Percentiles rank a stretch among this genome's conserved stretches.
Evolutionary conservation across 345 rosid species (phyloP).

Genomic region (Corchorus olitorius): DNA sequence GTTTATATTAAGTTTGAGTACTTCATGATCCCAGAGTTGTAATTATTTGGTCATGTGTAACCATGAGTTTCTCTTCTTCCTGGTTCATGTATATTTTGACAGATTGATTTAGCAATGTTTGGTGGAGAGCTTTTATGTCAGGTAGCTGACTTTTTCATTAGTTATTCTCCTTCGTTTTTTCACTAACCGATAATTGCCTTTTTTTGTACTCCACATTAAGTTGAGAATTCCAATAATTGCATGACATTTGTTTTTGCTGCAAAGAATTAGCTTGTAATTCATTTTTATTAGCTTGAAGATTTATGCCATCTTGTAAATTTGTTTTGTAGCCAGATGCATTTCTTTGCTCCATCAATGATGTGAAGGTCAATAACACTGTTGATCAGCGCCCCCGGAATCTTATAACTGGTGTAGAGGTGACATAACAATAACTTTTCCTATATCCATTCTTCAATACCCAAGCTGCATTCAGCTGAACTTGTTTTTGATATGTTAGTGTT

Average conservation of each 20-base stretch:
- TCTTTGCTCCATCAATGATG: constrained; percentile 91
- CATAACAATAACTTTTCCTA: constrained; percentile 8
- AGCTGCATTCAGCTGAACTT: background rate
- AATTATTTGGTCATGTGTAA: constrained; percentile 8
- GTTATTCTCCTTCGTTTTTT: background rate
- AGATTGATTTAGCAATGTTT: constrained; percentile 92
- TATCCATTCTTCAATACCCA: constrained; percentile 2
- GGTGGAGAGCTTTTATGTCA: constrained; percentile 94
- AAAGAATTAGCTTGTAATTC: background rate
- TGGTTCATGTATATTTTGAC: constrained; percentile 27
- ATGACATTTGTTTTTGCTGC: background rate
- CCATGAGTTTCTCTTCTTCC: constrained; percentile 22
- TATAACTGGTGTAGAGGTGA: constrained; percentile 75
- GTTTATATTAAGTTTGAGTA: constrained; percentile 1
- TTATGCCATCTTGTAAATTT: constrained; percentile 34
- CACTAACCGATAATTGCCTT: background rate
- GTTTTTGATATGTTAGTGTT: background rate
- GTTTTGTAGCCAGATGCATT: constrained; percentile 96
- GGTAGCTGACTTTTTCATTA: constrained; percentile 50
- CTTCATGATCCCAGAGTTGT: constrained; percentile 1
- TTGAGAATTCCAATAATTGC: too few relatives aligned
- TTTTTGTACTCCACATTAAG: background rate
- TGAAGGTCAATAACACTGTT: constrained; percentile 72
- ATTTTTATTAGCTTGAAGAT: constrained; percentile 14
- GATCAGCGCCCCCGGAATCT: constrained; percentile 82